Conservation (phyloP, 805 yeast species). For the Kodamaea jinghongensis region DNA sequence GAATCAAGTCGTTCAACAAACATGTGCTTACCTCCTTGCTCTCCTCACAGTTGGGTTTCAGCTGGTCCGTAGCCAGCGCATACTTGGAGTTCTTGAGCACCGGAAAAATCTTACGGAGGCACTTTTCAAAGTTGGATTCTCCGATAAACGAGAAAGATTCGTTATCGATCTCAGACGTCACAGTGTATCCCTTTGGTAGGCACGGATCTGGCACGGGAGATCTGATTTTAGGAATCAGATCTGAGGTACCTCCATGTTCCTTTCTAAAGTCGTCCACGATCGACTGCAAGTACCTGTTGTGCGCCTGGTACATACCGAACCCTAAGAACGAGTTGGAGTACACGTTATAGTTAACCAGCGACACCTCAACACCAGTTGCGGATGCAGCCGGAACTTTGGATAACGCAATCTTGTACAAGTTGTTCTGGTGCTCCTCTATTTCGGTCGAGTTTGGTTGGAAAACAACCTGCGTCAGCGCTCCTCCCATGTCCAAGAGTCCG, state of each 20-base stretch:
- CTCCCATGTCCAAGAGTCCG: conserved; percentile 64
- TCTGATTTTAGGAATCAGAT: conserved; percentile 12
- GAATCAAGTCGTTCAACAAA: conserved; percentile 50
- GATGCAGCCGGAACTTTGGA: conserved; percentile 25
- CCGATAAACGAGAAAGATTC: conserved; percentile 45
- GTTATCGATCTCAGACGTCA: conserved; percentile 19
- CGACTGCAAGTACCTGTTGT: conserved; percentile 40
- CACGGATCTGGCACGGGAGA: conserved; percentile 54
- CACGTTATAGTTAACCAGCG: conserved; percentile 25
- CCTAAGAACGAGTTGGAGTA: conserved; percentile 59
- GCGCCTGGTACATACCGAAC: conserved; percentile 59
- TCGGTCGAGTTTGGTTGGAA: conserved; percentile 56
- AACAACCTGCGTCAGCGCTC: conserved; percentile 63
- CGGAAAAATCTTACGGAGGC: conserved; percentile 48
- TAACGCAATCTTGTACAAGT: conserved; percentile 46
- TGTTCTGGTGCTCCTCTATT: conserved; percentile 42
- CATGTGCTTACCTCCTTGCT: conserved; percentile 44
- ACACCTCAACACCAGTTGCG: neutral
- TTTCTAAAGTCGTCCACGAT: conserved; percentile 25
- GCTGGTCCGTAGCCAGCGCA: conserved; percentile 17
- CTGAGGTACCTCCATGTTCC: conserved; percentile 14
- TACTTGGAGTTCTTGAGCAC: conserved; percentile 37
- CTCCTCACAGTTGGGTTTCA: conserved; percentile 25
- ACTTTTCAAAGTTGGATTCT: conserved; percentile 47
- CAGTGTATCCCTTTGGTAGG: conserved; percentile 46